Percentiles rank a stretch among this genome's conserved stretches.
These are phyloP conservation scores for Lonicera japonica DNA, from an alignment of 129 eudicot genomes.

Conservation along the genomic window DNA sequence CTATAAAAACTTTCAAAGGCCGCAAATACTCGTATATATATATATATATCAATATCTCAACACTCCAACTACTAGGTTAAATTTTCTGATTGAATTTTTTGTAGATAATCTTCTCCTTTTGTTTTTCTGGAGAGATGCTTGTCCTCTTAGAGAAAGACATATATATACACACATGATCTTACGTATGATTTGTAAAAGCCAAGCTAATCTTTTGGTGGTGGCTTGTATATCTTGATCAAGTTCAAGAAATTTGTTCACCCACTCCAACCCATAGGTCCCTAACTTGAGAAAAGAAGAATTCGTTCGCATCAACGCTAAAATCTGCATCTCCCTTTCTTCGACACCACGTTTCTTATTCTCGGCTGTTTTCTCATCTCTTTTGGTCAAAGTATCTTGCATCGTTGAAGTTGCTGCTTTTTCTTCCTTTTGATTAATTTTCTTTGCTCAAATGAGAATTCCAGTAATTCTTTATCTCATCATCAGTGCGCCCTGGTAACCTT, in stretches of 20 bases:
- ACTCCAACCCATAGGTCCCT: conserved; percentile 20
- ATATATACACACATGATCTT: neutral
- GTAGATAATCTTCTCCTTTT: too few species aligned
- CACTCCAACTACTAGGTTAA: too few species aligned
- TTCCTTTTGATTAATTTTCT: conserved; percentile 17
- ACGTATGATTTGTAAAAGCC: neutral
- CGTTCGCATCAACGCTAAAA: conserved; percentile 7
- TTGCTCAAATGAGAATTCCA: conserved; percentile 53
- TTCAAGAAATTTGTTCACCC: conserved; percentile 31
- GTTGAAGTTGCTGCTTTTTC: neutral
- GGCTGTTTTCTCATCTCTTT: neutral
- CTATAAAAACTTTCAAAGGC: too few species aligned
- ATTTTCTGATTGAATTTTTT: too few species aligned
- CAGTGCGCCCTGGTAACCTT: conserved; percentile 39
- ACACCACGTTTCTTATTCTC: conserved; percentile 8
- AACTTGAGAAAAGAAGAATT: conserved; percentile 17
- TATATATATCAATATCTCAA: too few species aligned
- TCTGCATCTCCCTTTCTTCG: conserved; percentile 10
- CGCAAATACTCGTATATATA: too few species aligned
- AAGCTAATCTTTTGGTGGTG: conserved; percentile 1
- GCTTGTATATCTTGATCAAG: conserved; percentile 15
- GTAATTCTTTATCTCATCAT: conserved; percentile 44
- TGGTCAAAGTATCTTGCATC: neutral
- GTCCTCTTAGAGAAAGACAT: too few species aligned
- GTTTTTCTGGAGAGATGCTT: too few species aligned